Conservation (phyloP, 2,329 filamentous ascomycete genomes). For the Stachybotrys chartarum region DNA sequence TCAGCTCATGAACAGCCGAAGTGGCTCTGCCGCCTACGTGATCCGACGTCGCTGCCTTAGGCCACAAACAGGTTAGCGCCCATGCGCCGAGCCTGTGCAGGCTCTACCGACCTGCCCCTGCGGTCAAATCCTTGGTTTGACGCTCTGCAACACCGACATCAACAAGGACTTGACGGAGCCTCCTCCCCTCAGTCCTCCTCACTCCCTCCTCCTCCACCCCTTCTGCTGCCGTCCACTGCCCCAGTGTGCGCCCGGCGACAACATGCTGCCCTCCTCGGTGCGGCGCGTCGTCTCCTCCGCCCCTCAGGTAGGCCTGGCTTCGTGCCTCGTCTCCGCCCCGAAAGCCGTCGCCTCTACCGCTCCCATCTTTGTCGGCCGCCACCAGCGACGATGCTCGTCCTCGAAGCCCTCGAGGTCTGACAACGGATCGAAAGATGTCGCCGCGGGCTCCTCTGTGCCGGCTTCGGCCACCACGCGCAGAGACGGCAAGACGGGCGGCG, state of each 20-base stretch:
- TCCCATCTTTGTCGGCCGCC: conserved; percentile 29
- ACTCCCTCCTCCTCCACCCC: conserved; percentile 6
- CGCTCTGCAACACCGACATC: conserved; percentile 20
- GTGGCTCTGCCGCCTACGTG: too few species aligned
- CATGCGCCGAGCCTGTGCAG: conserved; percentile 8
- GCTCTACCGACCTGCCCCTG: conserved; percentile 15
- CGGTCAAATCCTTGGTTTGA: conserved; percentile 30
- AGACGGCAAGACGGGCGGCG: conserved; percentile 35
- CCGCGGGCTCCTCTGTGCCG: conserved; percentile 42
- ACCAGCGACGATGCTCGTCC: conserved; percentile 51
- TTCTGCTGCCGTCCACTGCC: conserved; percentile 7
- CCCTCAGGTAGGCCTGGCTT: conserved; percentile 35
- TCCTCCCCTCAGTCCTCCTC: conserved; percentile 10
- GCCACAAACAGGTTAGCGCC: conserved; percentile 22
- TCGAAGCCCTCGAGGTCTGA: conserved; percentile 58
- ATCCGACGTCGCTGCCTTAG: conserved; percentile 25
- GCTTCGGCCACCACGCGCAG: conserved; percentile 33
- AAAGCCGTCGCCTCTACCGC: conserved; percentile 27
- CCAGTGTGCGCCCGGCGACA: conserved; percentile 17
- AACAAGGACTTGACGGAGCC: conserved; percentile 20
- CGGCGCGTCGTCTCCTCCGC: conserved; percentile 44
- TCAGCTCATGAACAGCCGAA: too few species aligned
- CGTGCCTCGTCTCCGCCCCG: conserved; percentile 33
- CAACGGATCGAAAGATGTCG: conserved; percentile 44
- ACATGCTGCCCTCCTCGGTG: conserved; percentile 49